Base-by-base conservation (phyloP, 495 filamentous ascomycete genomes). In the Beverwykella pulmonaria region DNA sequence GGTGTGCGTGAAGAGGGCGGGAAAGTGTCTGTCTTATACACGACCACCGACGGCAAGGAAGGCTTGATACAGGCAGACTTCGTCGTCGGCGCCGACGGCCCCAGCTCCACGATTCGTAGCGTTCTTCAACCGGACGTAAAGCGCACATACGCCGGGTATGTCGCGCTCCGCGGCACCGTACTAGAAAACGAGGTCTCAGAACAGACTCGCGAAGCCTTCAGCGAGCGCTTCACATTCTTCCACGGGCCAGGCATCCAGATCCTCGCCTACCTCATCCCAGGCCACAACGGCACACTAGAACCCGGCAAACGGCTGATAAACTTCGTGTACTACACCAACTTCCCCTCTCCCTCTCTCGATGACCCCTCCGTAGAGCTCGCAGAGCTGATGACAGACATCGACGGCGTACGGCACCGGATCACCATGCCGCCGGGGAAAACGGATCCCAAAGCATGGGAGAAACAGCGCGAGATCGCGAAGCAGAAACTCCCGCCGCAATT, bases 271-370 rank as follows among this genome's bases (percentile, higher is more conserved):
- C 65, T 68, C 27, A 68, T 68, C 23, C 65, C 82, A 1, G 61
- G 75, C 17, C 73, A 83, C 53, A 81, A 83, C 7, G 77, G 77
- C 4, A 75, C 82, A 9, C 74, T 80, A 44, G 83, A 80, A 14
- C 57, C 80, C 15, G 65, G 65, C 14, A 53, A 63, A 34, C 77
- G 83, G 1, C 77, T 82, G 8, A 76, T 84, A 46, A 87, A 86
- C 67, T 83, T 80, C 62, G 84, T 86, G 50, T 87, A 82, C 74
- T 87, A 86, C 68, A 76, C 75, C 57, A 86, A 85, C 60, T 84
- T 81, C 63, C 74, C 79, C 8, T 76, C 75, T 46, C 74, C 72
- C 15, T 61, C 58, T 4, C 58, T 62, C 22, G 65, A 63, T 39
- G 59, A 68, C 1, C 52, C 52, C 26, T 82, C 79, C 0, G 46